Evolutionary conservation across 1,284 basidiomycete species (phyloP), one percentile per base, ranked within the genome.

Genomic region (Peniophora sp.): DNA sequence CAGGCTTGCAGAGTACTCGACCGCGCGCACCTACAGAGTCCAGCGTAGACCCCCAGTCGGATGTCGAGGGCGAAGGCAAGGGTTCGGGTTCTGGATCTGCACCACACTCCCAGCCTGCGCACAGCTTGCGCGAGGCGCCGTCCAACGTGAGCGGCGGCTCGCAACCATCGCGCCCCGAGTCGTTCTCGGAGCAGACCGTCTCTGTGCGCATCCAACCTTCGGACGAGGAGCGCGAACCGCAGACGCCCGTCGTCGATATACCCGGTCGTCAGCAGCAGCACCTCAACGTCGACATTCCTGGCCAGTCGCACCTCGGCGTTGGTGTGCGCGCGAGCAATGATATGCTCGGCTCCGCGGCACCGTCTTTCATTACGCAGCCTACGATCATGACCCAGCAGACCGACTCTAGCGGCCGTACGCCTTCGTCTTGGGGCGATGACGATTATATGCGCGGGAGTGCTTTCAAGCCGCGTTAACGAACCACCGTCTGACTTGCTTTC

Each of bases 311-410:
- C 57, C 54, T 17, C 22, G 16, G 23, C 19, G 35, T 52, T 10
- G 50, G 47, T 1, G 51, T 50, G n/a, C 54, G 50, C 23, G 56
- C 63, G 55, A 79, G 76, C 61, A 75, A 69, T 25, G 73, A 74
- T 0, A 82, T 83, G 60, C 70, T 86, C 59, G 85, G 83, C 61
- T 82, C 82, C 0, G 84, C 85, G 20, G 72, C 77, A 3, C 71
- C 73, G 54, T 85, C 83, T 50, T 84, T 85, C 58, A 72, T 86
- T 24, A 85, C 85, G 2, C 74, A 74, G 14, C 71, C 85, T 41
- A 70, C 76, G 43, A 82, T 79, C 8, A 63, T 83, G 17, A 72
- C 72, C 22, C 75, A 77, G 35, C 65, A 63, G 19, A 78, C 75
- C 27, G 70, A 67, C 35, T 65, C 66, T 49, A 58, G 63, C 11